Percentiles rank a stretch among this genome's conserved stretches.
These are phyloP conservation scores for Penicillium oxalicum DNA, from an alignment of 2,329 filamentous ascomycete species.

Conservation along the genomic window DNA sequence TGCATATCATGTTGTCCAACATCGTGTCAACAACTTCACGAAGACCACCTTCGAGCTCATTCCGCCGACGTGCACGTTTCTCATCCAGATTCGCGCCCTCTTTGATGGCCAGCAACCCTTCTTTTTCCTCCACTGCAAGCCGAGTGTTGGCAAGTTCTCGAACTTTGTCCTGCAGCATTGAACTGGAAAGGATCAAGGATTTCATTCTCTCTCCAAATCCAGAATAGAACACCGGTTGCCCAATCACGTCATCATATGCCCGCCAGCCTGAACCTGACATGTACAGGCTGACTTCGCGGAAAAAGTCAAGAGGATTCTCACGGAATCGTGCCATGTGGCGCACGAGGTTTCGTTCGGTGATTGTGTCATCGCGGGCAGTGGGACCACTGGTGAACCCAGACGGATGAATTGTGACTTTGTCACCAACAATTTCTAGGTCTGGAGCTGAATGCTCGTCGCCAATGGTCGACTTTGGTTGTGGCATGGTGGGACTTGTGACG, in stretches of 20 bases:
- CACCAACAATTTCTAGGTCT: conserved; percentile 71
- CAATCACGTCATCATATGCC: conserved; percentile 82
- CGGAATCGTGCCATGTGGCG: conserved; percentile 84
- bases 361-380: conserved; percentile 41
- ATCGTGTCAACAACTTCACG: conserved; percentile 77
- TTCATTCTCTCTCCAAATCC: conserved; percentile 93
- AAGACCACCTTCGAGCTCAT: conserved; percentile 65
- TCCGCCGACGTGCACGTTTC: conserved; percentile 31
- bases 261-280: conserved; percentile 93
- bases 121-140: conserved; percentile 67
- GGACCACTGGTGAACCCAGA: conserved; percentile 51
- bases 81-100: conserved; percentile 23
- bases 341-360: conserved; percentile 44
- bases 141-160: conserved; percentile 68
- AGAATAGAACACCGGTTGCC: conserved; percentile 86
- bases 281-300: conserved; percentile 88
- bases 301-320: conserved; percentile 65
- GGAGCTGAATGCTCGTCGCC: conserved; percentile 50
- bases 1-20: conserved; percentile 96
- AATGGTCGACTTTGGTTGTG: conserved; percentile 25
- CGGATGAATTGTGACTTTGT: conserved; percentile 68
- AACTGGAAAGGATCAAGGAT: conserved; percentile 65
- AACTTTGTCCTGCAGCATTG: conserved; percentile 69
- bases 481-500: conserved; percentile 19
- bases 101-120: conserved; percentile 57